Conservation (phyloP, 1,284 basidiomycete genomes). For the Ceratobasidium sp. region DNA sequence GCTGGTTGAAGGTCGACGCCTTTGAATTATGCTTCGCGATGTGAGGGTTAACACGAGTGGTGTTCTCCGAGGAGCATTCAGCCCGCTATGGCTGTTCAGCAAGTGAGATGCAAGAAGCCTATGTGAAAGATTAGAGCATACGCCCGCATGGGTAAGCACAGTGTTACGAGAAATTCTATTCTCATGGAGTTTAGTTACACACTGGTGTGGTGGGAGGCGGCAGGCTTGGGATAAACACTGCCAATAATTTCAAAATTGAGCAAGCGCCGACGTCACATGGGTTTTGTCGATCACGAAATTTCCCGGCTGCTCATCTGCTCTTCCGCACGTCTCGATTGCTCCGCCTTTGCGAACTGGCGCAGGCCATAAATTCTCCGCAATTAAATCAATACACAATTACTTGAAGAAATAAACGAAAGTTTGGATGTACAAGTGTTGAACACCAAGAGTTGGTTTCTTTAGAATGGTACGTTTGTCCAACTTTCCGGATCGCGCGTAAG, state of each 20-base stretch:
- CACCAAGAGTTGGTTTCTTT: background rate
- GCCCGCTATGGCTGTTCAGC: conserved; percentile 1
- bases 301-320: background rate
- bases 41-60: background rate
- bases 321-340: background rate
- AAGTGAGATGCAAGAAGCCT: background rate
- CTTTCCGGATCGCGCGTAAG: background rate
- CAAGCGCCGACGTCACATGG: background rate
- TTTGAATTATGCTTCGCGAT: background rate
- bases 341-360: background rate
- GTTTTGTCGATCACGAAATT: conserved; percentile 3
- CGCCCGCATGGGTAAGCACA: background rate
- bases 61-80: background rate
- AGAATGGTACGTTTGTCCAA: background rate
- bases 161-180: too few species aligned
- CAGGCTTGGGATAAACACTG: too few species aligned
- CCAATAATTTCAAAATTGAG: too few species aligned
- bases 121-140: background rate
- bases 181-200: too few species aligned
- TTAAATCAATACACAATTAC: background rate
- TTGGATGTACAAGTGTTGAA: conserved; percentile 30
- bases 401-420: background rate
- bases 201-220: too few species aligned
- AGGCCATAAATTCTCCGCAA: background rate
- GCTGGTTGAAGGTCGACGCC: background rate